Percentiles rank a stretch among this genome's conserved stretches.
Evolutionary conservation across 2,329 filamentous ascomycete species (phyloP).

Genomic region (Aureobasidium lini): DNA sequence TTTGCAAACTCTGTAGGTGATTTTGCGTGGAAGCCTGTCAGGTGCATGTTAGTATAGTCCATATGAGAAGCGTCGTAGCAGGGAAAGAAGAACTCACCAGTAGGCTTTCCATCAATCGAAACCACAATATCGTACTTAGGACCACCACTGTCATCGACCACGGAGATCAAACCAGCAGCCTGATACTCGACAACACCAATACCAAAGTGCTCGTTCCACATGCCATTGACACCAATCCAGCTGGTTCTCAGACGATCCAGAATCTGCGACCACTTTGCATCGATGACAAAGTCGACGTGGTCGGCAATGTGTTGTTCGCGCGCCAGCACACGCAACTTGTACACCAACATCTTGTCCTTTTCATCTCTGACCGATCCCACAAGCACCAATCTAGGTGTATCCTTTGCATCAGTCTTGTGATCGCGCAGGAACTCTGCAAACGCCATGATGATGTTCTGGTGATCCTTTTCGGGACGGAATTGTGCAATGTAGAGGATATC

Average conservation of each 20-base stretch:
- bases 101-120: slow-evolving; percentile 67
- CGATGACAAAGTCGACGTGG: slow-evolving; percentile 76
- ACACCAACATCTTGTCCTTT: slow-evolving; percentile 72
- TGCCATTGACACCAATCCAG: slow-evolving; percentile 87
- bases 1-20: slow-evolving; percentile 71
- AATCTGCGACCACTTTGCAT: slow-evolving; percentile 83
- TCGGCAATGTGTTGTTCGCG: slow-evolving; percentile 83
- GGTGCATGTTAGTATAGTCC: background rate
- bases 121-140: slow-evolving; percentile 91
- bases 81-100: slow-evolving; percentile 47
- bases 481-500: slow-evolving; percentile 89
- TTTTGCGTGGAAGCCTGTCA: slow-evolving; percentile 72
- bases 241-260: slow-evolving; percentile 68
- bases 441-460: slow-evolving; percentile 74
- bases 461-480: slow-evolving; percentile 96
- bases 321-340: slow-evolving; percentile 76
- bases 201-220: slow-evolving; percentile 99
- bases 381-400: slow-evolving; percentile 62
- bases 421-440: slow-evolving; percentile 57
- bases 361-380: slow-evolving; percentile 89
- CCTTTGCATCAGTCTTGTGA: slow-evolving; percentile 25
- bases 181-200: slow-evolving; percentile 98
- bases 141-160: slow-evolving; percentile 89
- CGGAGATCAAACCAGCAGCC: slow-evolving; percentile 83
- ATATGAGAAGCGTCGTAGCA: background rate